phyloP scores from a whole-genome alignment of 192 early-diverging fungal species.

The Chytriomyces sp. region DNA sequence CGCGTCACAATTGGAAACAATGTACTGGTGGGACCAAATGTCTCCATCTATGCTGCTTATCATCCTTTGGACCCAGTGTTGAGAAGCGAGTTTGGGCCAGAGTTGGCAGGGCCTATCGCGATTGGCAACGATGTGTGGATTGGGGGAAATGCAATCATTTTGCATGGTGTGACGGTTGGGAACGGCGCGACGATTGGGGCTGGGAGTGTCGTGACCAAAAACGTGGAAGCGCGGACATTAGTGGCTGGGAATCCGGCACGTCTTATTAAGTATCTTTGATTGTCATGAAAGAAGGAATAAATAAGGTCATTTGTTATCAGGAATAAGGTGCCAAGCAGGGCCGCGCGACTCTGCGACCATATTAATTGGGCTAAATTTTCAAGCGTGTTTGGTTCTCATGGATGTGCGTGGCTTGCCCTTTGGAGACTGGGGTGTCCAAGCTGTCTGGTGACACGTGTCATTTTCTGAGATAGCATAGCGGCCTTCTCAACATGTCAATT shows the following conservation, averaged over 20 bases:
- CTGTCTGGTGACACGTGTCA: no score
- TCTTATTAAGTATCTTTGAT: constrained; percentile 60
- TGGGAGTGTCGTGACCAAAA: constrained; percentile 86
- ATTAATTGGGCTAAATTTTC: no score
- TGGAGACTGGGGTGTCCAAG: no score
- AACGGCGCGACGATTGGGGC: constrained; percentile 69
- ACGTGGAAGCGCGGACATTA: constrained; percentile 74
- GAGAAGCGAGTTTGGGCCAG: constrained; percentile 37
- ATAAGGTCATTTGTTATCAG: no score
- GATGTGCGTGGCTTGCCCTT: no score
- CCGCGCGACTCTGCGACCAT: no score
- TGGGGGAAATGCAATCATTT: constrained; percentile 77
- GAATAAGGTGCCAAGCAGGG: no score
- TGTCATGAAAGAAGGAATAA: no score
- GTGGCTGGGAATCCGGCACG: constrained; percentile 88
- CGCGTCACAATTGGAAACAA: constrained; percentile 74
- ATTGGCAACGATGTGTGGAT: constrained; percentile 89
- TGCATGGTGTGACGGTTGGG: constrained; percentile 88
- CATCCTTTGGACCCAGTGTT: constrained; percentile 65
- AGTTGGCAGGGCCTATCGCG: constrained; percentile 41
- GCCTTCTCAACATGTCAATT: no score
- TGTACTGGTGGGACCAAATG: constrained; percentile 74
- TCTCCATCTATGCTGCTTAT: constrained; percentile 69
- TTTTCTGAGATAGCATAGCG: no score
- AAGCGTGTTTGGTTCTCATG: no score